These are phyloP conservation scores for Stemphylium lycopersici DNA, from an alignment of 2,329 filamentous ascomycete genomes.

Conservation along the genomic window DNA sequence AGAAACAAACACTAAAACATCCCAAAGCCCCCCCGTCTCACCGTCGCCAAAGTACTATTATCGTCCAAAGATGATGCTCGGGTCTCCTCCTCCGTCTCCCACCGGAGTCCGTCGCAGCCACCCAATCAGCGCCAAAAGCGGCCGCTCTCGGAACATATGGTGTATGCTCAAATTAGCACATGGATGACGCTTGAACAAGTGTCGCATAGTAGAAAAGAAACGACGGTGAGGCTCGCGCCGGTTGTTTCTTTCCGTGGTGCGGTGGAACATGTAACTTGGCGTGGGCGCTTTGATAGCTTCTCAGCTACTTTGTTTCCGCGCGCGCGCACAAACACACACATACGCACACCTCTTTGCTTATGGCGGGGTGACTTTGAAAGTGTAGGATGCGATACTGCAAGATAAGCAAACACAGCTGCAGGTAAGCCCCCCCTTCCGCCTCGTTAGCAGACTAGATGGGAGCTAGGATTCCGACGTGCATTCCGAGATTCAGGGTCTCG, in stretches of 20 bases:
- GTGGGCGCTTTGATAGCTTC: background rate
- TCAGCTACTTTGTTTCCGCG: too few relatives aligned
- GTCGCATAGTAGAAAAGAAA: background rate
- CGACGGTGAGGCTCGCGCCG: background rate
- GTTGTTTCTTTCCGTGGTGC: background rate
- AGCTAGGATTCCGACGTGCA: constrained; percentile 23
- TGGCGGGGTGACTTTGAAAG: background rate
- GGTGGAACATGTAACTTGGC: background rate
- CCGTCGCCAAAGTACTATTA: background rate
- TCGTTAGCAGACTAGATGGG: background rate
- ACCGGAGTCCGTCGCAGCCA: constrained; percentile 29
- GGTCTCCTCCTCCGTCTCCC: constrained; percentile 30
- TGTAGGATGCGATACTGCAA: background rate
- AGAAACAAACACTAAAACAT: background rate
- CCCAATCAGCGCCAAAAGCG: constrained; percentile 18
- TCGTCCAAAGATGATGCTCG: constrained; percentile 17
- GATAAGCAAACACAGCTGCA: background rate
- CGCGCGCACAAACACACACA: too few relatives aligned
- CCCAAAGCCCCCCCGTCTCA: background rate
- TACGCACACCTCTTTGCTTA: background rate
- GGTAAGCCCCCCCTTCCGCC: background rate
- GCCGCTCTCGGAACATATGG: constrained; percentile 7
- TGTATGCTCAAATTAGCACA: background rate
- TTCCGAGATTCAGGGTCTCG: constrained; percentile 15
- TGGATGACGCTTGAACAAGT: constrained; percentile 10